Percentiles rank a stretch among this genome's conserved stretches.
These are phyloP conservation scores for Theobroma grandiflorum DNA, from an alignment of 441 rosid genomes.

Conservation along the genomic window DNA sequence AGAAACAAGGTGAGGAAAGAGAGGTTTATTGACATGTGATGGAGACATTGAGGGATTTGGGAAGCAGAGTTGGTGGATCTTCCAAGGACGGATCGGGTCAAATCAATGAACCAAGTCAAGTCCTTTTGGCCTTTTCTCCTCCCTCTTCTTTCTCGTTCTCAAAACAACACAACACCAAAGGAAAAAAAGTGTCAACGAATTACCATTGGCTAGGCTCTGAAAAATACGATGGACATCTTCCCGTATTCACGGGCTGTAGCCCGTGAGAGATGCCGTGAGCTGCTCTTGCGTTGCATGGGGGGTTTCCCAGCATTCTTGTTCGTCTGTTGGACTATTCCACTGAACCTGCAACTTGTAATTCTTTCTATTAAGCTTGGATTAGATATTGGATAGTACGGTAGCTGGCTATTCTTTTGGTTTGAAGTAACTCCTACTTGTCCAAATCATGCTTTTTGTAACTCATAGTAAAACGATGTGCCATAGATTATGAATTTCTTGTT, in stretches of 20 bases:
- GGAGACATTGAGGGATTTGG: conserved; percentile 20
- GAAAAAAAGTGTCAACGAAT: neutral
- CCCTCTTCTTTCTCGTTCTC: too few species aligned
- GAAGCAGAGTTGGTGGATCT: conserved; percentile 27
- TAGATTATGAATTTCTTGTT: neutral
- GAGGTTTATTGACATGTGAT: conserved; percentile 19
- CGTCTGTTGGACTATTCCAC: neutral
- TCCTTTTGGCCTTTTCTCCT: neutral
- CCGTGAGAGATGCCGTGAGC: conserved; percentile 23
- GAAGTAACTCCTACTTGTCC: neutral
- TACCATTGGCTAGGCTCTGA: conserved; percentile 7
- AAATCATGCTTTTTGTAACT: neutral
- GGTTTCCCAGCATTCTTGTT: neutral
- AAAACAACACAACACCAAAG: neutral
- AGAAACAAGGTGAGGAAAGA: neutral
- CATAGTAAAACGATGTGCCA: neutral
- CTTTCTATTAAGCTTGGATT: neutral
- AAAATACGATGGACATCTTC: conserved; percentile 3
- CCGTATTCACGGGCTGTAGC: conserved; percentile 19
- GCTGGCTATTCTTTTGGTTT: neutral
- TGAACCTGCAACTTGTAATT: neutral
- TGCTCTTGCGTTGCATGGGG: neutral
- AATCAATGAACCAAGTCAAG: neutral
- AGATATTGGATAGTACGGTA: neutral
- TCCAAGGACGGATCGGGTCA: conserved; percentile 19